Base-by-base conservation (phyloP, 2,329 filamentous ascomycete genomes). In the Fusarium fujikuroi region DNA sequence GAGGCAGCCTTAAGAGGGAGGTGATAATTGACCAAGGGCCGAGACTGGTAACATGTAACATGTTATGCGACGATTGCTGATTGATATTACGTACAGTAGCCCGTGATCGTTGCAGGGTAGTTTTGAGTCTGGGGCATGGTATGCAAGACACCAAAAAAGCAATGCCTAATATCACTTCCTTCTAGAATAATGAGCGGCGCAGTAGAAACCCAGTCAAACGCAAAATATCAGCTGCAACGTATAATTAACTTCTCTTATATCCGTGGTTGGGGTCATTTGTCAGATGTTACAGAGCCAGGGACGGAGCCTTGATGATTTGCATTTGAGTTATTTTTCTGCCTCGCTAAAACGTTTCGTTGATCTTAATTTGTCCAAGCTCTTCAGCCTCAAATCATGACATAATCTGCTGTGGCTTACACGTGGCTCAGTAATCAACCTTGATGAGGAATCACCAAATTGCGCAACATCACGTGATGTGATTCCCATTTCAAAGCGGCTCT, bases 401-500 rank as follows among this genome's bases (percentile, higher is more conserved):
- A 49, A 61, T 23, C 12, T 16, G 23, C 18, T 28, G 69, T 72
- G 63, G 69, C 63, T 63, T 1, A 67, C 18, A 25, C 23, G 52
- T 69, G 69, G 69, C 69, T 54, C 28, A 47, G 32, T 44, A 34
- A 44, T 25, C 54, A 37, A 11, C n/a, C n/a, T 28, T 47, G 30
- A 34, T 53, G 42, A 47, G 30, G 39, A 72, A 68, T 71, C 68
- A 43, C 16, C 18, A 14, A 72, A 76, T 76, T 54, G 63, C 70
- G 70, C 58, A 63, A 69, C 63, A 7, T 75, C 75, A 76, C 75
- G 73, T 76, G 75, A 32, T 11, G 23, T 16, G 12, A 71, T 76
- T 77, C 73, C 69, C 57, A 67, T 76, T 76, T 75, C 61, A 67
- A 77, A 76, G 59, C 75, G 52, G 68, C 60, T 73, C 73, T 59